A percentile compares a stretch with the other conserved stretches of the same genome.
Evolutionary conservation across 805 yeast genomes (phyloP).

Genomic region (Wickerhamiella qilinensis): DNA sequence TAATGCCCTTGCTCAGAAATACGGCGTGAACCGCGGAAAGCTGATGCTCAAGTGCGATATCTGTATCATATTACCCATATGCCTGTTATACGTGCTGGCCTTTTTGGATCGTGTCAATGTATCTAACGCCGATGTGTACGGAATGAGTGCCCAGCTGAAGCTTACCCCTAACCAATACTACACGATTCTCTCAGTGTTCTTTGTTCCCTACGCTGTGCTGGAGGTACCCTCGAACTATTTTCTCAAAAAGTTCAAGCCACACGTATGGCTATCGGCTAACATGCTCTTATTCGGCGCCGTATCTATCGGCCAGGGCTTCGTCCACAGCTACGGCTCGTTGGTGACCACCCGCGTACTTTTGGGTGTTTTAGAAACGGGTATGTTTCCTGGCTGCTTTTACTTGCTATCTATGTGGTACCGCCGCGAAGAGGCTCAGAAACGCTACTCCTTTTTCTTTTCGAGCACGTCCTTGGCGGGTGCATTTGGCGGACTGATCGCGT

Average conservation of each 20-base stretch:
- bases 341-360: constrained; percentile 25
- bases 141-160: constrained; percentile 25
- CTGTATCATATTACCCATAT: constrained; percentile 28
- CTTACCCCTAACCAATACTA: constrained; percentile 28
- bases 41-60: constrained; percentile 38
- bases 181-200: constrained; percentile 27
- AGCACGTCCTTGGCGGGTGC: constrained; percentile 25
- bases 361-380: constrained; percentile 29
- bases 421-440: constrained; percentile 24
- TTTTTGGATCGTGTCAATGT: constrained; percentile 32
- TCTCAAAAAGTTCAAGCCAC: constrained; percentile 23
- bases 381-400: constrained; percentile 28
- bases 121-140: constrained; percentile 32
- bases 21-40: constrained; percentile 36
- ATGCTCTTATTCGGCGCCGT: constrained; percentile 25
- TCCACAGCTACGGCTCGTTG: constrained; percentile 20
- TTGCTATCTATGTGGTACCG: constrained; percentile 20
- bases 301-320: constrained; percentile 22
- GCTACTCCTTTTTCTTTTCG: constrained; percentile 26
- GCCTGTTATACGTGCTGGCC: constrained; percentile 29
- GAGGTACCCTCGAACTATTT: constrained; percentile 26
- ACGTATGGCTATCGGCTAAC: constrained; percentile 19
- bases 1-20: constrained; percentile 13
- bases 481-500: constrained; percentile 24
- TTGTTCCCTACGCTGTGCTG: constrained; percentile 20